Base-by-base conservation (phyloP, 441 rosid genomes). In the Monsonia emarginata region DNA sequence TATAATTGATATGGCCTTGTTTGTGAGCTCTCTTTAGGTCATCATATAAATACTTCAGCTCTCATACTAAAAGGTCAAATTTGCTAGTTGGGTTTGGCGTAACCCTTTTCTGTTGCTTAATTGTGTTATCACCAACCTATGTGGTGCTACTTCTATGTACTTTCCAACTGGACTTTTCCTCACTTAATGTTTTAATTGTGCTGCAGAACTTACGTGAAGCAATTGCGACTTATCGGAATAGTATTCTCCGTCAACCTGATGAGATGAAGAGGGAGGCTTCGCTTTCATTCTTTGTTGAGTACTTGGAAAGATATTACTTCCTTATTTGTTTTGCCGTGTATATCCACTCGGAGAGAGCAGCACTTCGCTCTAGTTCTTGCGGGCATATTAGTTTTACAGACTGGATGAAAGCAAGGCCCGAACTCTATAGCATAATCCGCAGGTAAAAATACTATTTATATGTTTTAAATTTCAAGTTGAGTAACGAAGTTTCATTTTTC, bases 321-420 rank as follows among this genome's bases (percentile, higher is more conserved):
- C 96, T 95, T 69, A 89, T 95, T 80, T 95, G 99, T 81, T 95
- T 95, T 84, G 84, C 99, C 64, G 98, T 95, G 25, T 89, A 89
- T 74, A 80, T 95, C 79, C 97, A 95, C 80, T 87, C 99, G 22
- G 98, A 89, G 79, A 86, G 97, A 79, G 84, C 82, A 77, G 86
- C 84, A 42, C 88, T 89, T 46, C 85, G 85, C 73, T 87, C 97
- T 78, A 85, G 85, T 79, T 86, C 89, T 67, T 78, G 78, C 74
- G 85, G 81, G 66, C 86, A 83, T 71, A 88, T 88, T 83, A 82
- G 91, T 83, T 95, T 91, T 81, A 75, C 96, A 77, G 99, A 89
- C 77, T 95, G 99, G 99, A 95, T 95, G 99, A 86, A 81, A 81
- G 97, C 99, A 68, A 88, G 99, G 77, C 99, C 99, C 42, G 98